phyloP scores from a whole-genome alignment of 371 early-diverging fungal species.

The Apophysomyces variabilis region DNA sequence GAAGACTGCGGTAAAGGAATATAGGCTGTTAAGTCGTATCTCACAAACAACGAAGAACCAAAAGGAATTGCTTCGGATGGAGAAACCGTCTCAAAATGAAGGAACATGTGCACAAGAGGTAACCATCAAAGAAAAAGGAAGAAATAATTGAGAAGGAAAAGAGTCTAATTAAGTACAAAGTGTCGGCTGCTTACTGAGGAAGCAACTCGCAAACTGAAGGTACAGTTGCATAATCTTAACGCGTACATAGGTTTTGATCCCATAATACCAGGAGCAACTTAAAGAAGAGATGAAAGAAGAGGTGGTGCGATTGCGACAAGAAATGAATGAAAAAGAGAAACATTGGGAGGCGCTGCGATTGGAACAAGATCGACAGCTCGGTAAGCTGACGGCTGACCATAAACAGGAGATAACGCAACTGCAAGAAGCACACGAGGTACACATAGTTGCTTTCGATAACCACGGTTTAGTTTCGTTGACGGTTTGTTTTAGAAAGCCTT shows the following conservation, averaged over 20 bases:
- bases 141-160: not conserved
- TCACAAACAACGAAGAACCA: not conserved
- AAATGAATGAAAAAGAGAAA: constrained; percentile 13
- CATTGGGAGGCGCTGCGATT: constrained; percentile 6
- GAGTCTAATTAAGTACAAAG: not conserved
- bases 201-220: not conserved
- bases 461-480: not conserved
- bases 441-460: not conserved
- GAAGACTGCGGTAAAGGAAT: constrained; percentile 3
- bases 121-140: not conserved
- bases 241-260: constrained; percentile 1
- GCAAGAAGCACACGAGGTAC: not conserved
- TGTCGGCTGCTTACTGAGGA: not conserved
- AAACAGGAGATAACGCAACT: constrained; percentile 15
- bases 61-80: constrained; percentile 2
- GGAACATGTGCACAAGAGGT: not conserved
- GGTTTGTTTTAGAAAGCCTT: constrained; percentile 16
- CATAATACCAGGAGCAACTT: not conserved
- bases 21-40: not conserved
- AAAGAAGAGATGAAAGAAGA: constrained; percentile 14
- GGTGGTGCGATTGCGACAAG: not conserved
- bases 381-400: constrained; percentile 12
- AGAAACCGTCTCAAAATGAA: not conserved
- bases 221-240: not conserved
- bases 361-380: constrained; percentile 16